Evolutionary conservation across 805 yeast species (phyloP).

Genomic region (Teunomyces barrocoloradensis): DNA sequence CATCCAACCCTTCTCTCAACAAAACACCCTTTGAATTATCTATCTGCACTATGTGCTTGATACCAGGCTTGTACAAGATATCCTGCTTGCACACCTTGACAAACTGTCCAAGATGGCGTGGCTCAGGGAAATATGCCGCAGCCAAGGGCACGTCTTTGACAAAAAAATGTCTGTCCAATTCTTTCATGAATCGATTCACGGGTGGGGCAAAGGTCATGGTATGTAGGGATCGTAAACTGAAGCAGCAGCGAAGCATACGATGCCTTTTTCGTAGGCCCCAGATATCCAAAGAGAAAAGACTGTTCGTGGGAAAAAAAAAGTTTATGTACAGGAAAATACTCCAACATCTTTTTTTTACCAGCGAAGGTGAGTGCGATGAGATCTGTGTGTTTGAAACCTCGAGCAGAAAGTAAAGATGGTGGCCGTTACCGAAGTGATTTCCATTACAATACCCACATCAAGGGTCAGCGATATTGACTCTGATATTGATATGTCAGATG

Average conservation of each 20-base stretch:
- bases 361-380: background rate
- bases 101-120: conserved; percentile 57
- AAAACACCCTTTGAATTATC: conserved; percentile 53
- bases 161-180: conserved; percentile 67
- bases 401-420: background rate
- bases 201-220: conserved; percentile 55
- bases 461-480: conserved; percentile 25
- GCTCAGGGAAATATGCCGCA: conserved; percentile 69
- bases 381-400: background rate
- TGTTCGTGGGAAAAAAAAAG: background rate
- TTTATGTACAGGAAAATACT: background rate
- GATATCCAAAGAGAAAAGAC: too few relatives aligned
- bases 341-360: background rate
- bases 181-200: conserved; percentile 58
- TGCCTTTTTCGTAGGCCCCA: too few relatives aligned
- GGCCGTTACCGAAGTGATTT: conserved; percentile 22
- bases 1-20: conserved; percentile 43
- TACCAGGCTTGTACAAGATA: conserved; percentile 65
- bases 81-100: conserved; percentile 58
- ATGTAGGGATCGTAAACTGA: background rate
- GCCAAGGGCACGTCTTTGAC: conserved; percentile 54
- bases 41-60: conserved; percentile 59
- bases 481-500: conserved; percentile 43
- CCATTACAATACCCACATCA: conserved; percentile 31
- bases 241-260: background rate